Evolutionary conservation across 148 eudicot species (phyloP), one percentile per base, ranked within the genome.

Genomic region (Chenopodium quinoa): DNA sequence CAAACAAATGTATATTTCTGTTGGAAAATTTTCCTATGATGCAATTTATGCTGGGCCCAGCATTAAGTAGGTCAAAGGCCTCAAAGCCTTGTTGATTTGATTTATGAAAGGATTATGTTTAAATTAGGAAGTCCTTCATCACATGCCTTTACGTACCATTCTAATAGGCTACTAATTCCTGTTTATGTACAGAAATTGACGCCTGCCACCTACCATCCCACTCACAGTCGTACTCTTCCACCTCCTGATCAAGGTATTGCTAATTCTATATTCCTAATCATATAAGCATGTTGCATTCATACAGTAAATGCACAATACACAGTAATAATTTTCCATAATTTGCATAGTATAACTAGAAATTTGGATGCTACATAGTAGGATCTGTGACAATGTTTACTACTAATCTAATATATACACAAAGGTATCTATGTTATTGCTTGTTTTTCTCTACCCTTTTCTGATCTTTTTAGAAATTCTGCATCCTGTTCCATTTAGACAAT

Each of bases 161-260:
- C 58, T 80, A 12, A 75, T n/a, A 68, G 19, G 73, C 19, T 29
- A 19, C 9, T 32, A 7, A 0, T 47, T 69, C 1, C 62, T 79
- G 78, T 44, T 34, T 50, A 17, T 84, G 1, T 78, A 65, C 88
- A 91, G 97, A 93, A 84, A 75, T 83, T 80, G 87, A 88, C 86
- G 16, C 95, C 93, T 60, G 85, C 88, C 13, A 91, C 97, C 64
- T 93, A 93, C 79, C 91, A 84, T 86, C 97, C 95, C 64, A 93
- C 97, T 84, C 95, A 91, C 84, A 90, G 86, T 80, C 94, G 94
- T 23, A 89, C 93, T 56, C 87, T 91, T 81, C 95, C 95, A 32
- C 95, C 97, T 16, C 93, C 95, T 63, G 90, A 90, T 89, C 97
- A 93, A 88, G 95, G 97, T 93, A 82, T 65, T 73, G 60, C 19